Base-by-base conservation (phyloP, 2,329 filamentous ascomycete species). In the Aspergillus ochraceus region DNA sequence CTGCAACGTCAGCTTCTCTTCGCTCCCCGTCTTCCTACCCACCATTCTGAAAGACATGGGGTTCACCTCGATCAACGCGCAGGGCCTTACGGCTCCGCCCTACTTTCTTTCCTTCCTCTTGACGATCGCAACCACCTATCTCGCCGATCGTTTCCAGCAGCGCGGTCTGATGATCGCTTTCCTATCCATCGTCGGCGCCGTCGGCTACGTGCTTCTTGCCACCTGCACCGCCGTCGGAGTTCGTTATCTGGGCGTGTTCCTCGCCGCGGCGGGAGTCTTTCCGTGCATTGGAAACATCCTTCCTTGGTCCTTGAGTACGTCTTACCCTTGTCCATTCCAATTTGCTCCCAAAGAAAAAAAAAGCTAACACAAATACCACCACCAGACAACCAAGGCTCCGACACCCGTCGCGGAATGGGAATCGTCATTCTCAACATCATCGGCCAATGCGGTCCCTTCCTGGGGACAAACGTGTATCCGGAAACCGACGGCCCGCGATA, bases 41-140 rank as follows among this genome's bases (percentile, higher is more conserved):
- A 83, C 85, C 2, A 87, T 89, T 63, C 76, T 89, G 14, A 75
- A 80, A 52, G 79, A 84, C 57, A 90, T 92, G 86, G 89, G 89
- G 10, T 91, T 88, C 74, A 84, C 82, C 0, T 77, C 82, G 14
- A 82, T 91, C 61, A 80, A 86, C 59, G 87, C 90, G 0, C 89
- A 92, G 74, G 90, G 89, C 1, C 81, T 92, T 12, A 88, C 88
- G 0, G 88, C 88, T 0, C 89, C 89, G 1, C 88, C 89, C 0
- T 91, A 89, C 72, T 85, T 91, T 66, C 73, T 89, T 17, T 83
- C 88, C 1, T 90, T 89, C 70, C 66, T 89, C 12, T 74, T 86
- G 22, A 88, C 86, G 49, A 81, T 91, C 60, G 66, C 69, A 10
- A 84, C 84, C 1, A 86, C 87, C 5, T 89, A 81, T 71, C 71